Evolutionary conservation across 306 rosid species (phyloP).

Genomic region (Dalbergia cultrata): DNA sequence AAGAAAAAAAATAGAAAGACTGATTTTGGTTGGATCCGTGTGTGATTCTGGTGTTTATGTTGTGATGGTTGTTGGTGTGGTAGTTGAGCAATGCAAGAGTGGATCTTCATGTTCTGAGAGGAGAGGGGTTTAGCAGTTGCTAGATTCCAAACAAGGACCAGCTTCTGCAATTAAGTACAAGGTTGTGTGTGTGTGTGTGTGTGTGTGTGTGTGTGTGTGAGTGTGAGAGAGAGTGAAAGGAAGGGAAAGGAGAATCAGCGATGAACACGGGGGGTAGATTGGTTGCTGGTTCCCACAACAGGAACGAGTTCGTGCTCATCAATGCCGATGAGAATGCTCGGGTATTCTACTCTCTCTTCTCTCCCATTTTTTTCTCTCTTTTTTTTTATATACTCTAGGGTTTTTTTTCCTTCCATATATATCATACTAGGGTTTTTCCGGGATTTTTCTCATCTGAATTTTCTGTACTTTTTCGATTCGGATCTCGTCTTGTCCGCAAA

Average conservation of each 20-base stretch:
- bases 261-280: slow-evolving; percentile 95
- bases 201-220: neutral
- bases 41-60: slow-evolving; percentile 22
- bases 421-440: slow-evolving; percentile 34
- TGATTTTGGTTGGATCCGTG: slow-evolving; percentile 44
- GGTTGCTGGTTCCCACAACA: slow-evolving; percentile 96
- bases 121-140: slow-evolving; percentile 13
- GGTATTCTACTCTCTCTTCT: slow-evolving; percentile 52
- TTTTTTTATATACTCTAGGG: neutral
- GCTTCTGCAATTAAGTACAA: too few species aligned
- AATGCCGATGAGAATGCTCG: slow-evolving; percentile 94
- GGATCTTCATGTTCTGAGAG: slow-evolving; percentile 49
- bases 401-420: neutral
- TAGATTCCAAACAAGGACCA: slow-evolving; percentile 33
- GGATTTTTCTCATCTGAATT: neutral
- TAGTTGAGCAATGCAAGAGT: slow-evolving; percentile 49
- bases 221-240: slow-evolving; percentile 12
- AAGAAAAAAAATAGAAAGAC: slow-evolving; percentile 1
- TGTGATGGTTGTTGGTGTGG: slow-evolving; percentile 14
- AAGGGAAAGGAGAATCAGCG: slow-evolving; percentile 15
- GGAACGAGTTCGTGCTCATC: slow-evolving; percentile 97
- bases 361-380: slow-evolving; percentile 25
- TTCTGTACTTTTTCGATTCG: neutral
- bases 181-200: too few species aligned
- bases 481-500: slow-evolving; percentile 27